Base-by-base conservation (phyloP, 1,284 basidiomycete species). In the Anthracocystis walkeri region DNA sequence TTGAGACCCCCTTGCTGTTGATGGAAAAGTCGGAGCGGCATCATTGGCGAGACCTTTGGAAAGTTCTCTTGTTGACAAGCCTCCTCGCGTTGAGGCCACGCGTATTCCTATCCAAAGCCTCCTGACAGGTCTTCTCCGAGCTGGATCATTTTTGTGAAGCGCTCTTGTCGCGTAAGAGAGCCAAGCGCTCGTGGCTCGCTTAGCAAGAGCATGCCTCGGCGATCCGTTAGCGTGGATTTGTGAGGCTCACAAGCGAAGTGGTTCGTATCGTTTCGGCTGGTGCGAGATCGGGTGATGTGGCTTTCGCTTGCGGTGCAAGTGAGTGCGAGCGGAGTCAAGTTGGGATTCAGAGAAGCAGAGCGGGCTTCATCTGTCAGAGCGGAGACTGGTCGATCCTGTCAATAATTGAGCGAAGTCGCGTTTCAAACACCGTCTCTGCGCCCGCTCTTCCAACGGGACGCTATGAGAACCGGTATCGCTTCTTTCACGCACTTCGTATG, bases 81-180 rank as follows among this genome's bases (percentile, higher is more conserved):
- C 31, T n/a, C 20, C 29, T 21, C 20, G 35, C 35, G 35, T 38
- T 38, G 12, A 14, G 12, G 10, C 35, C 54, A 56, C 14, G 29
- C 54, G 54, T n/a, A 2, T 33, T 33, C 31, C 10, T 11, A 11
- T 7, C 31, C 31, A 33, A 38, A 46, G 33, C 4, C 62, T 16
- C 62, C 62, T 66, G 64, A 56, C 64, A 66, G 55, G 41, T 52
- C 64, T 29, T 65, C 52, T 38, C 64, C 64, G 64, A 65, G 53
- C 53, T 21, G 3, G 21, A 16, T 12, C 16, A 8, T 23, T 18
- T 20, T 49, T 21, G 7, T 7, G 16, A n/a, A 20, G 16, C 7
- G 25, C 7, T 33, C 8, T 38, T 18, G 31, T 31, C n/a, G 31
- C 27, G 20, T 4, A 42, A 29, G 18, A 29, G 27, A n/a, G 51